Evolutionary conservation across 2,329 filamentous ascomycete species (phyloP).

Genomic region (Hypoxylon sp.): DNA sequence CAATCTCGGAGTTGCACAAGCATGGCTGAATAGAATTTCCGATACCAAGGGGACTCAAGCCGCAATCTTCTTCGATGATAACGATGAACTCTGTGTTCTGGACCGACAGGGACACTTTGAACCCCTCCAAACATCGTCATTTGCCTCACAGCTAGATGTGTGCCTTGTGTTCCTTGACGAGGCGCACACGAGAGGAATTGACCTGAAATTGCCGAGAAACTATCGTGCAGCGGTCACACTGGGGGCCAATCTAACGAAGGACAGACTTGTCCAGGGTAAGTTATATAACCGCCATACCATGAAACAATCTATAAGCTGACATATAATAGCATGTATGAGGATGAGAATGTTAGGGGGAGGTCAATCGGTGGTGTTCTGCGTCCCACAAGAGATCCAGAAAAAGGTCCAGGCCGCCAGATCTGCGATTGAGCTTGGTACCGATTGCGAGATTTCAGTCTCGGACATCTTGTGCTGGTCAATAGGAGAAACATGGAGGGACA

Average conservation of each 20-base stretch:
- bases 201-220: conserved; percentile 71
- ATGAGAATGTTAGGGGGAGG: conserved; percentile 77
- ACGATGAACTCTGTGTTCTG: conserved; percentile 69
- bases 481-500: conserved; percentile 67
- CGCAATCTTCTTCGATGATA: conserved; percentile 70
- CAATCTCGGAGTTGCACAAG: conserved; percentile 67
- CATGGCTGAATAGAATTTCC: conserved; percentile 64
- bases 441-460: conserved; percentile 59
- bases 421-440: background rate
- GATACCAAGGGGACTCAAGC: conserved; percentile 55
- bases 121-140: conserved; percentile 71
- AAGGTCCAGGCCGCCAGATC: conserved; percentile 61
- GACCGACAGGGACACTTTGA: conserved; percentile 64
- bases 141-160: conserved; percentile 65
- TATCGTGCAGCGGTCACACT: conserved; percentile 78
- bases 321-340: conserved; percentile 73
- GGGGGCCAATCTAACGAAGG: conserved; percentile 76
- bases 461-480: conserved; percentile 75
- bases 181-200: conserved; percentile 77
- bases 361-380: conserved; percentile 74
- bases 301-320: background rate
- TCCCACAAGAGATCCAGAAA: conserved; percentile 70
- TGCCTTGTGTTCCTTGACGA: conserved; percentile 81
- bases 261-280: conserved; percentile 76
- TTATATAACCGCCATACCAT: background rate